A percentile compares a stretch with the other conserved stretches of the same genome.
These are phyloP conservation scores for Wickerhamiella slavikovae DNA, from an alignment of 805 yeast species.

Conservation along the genomic window DNA sequence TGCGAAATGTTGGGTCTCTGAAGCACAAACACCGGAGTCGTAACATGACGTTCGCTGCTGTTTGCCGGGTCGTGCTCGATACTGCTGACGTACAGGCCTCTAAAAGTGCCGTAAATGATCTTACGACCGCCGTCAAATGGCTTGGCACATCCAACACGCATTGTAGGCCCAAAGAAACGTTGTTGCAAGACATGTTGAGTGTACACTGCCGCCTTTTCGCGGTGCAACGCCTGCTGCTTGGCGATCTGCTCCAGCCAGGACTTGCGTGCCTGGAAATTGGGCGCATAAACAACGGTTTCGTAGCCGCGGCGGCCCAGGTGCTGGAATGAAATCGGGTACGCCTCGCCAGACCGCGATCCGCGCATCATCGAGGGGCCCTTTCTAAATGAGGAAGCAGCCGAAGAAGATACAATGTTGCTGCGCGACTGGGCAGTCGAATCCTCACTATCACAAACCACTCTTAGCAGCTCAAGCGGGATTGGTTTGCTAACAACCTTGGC, in stretches of 20 bases:
- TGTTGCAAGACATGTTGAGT: slow-evolving; percentile 57
- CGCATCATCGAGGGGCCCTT: slow-evolving; percentile 11
- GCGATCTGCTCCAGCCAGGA: slow-evolving; percentile 63
- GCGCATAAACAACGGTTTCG: slow-evolving; percentile 23
- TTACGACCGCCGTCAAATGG: slow-evolving; percentile 92
- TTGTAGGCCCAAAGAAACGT: slow-evolving; percentile 47
- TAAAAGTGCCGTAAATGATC: slow-evolving; percentile 74
- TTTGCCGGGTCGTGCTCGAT: slow-evolving; percentile 33
- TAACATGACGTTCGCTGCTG: slow-evolving; percentile 16
- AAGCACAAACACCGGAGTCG: slow-evolving; percentile 48
- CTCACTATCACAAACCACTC: slow-evolving; percentile 18
- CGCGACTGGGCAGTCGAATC: background rate
- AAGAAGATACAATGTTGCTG: background rate
- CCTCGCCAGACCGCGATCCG: slow-evolving; percentile 10
- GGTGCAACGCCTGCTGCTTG: slow-evolving; percentile 55
- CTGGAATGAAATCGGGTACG: slow-evolving; percentile 27
- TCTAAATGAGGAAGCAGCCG: slow-evolving; percentile 31
- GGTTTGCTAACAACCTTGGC: slow-evolving; percentile 82
- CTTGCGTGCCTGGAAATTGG: slow-evolving; percentile 37
- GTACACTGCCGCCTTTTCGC: slow-evolving; percentile 58
- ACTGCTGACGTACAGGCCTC: slow-evolving; percentile 73
- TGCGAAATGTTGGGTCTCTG: slow-evolving; percentile 64
- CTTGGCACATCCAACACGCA: slow-evolving; percentile 75
- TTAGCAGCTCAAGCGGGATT: slow-evolving; percentile 57
- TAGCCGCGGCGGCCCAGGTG: slow-evolving; percentile 30